Evolutionary conservation across 1,284 basidiomycete genomes (phyloP).

Genomic region (Ustilago lituana): DNA sequence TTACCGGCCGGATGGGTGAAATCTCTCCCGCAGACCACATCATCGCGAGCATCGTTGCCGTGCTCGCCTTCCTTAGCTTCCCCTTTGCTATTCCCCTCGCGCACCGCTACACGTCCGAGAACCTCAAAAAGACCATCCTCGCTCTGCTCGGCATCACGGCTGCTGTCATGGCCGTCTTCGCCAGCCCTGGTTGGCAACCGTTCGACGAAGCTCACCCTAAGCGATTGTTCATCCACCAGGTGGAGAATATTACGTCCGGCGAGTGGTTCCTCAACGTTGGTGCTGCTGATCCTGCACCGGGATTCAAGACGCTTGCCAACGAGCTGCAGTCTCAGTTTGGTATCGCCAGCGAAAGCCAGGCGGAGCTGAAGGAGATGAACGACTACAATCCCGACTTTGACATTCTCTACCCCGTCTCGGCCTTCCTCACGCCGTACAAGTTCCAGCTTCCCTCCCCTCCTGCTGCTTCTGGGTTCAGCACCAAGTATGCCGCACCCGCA

Average conservation of each 20-base stretch:
- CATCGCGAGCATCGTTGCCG: constrained; percentile 74
- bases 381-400: constrained; percentile 64
- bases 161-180: constrained; percentile 73
- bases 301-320: constrained; percentile 74
- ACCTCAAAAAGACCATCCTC: constrained; percentile 70
- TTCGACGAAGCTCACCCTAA: constrained; percentile 90
- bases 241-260: constrained; percentile 79
- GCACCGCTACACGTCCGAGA: constrained; percentile 74
- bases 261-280: constrained; percentile 84
- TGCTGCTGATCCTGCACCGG: constrained; percentile 83
- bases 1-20: constrained; percentile 73
- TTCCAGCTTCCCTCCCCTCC: constrained; percentile 73
- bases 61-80: constrained; percentile 73
- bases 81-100: constrained; percentile 75
- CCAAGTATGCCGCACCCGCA: constrained; percentile 40
- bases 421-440: constrained; percentile 83
- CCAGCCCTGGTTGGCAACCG: constrained; percentile 71
- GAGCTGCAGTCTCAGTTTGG: constrained; percentile 76
- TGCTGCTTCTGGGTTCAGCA: constrained; percentile 9
- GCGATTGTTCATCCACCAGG: constrained; percentile 83
- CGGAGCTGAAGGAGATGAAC: constrained; percentile 63
- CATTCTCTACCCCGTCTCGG: constrained; percentile 75
- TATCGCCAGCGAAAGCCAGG: constrained; percentile 61
- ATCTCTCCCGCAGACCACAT: constrained; percentile 79
- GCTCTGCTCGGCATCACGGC: constrained; percentile 71